Conservation (phyloP, 495 filamentous ascomycete genomes). For the Penicillium silybi region DNA sequence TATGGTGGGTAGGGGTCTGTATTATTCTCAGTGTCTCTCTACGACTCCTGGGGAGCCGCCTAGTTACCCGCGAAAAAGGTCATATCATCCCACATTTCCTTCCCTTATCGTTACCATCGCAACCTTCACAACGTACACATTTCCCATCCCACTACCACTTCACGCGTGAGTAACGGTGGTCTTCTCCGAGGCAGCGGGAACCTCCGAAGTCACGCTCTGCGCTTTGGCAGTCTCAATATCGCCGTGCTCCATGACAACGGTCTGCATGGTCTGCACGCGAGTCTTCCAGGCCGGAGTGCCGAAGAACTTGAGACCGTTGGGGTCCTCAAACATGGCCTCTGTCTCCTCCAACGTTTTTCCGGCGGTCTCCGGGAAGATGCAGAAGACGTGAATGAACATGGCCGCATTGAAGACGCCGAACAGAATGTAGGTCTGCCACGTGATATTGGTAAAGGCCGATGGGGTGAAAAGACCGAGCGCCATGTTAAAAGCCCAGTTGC, state of each 20-base stretch:
- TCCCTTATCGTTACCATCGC: too few relatives aligned
- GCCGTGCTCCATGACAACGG: constrained; percentile 16
- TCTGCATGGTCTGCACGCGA: constrained; percentile 15
- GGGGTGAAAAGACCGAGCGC: constrained; percentile 72
- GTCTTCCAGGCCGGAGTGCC: constrained; percentile 70
- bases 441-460: constrained; percentile 63
- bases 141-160: too few relatives aligned
- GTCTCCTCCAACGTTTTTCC: constrained; percentile 76
- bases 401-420: constrained; percentile 68
- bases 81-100: too few relatives aligned
- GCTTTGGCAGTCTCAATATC: constrained; percentile 12
- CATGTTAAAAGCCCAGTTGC: constrained; percentile 73
- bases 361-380: constrained; percentile 74
- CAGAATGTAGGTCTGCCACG: constrained; percentile 68
- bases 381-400: constrained; percentile 68
- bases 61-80: too few relatives aligned
- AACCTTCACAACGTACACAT: too few relatives aligned
- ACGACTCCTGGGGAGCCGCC: too few relatives aligned
- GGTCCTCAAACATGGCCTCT: constrained; percentile 63
- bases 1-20: too few relatives aligned
- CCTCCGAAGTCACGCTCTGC: neutral
- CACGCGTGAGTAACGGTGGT: too few relatives aligned
- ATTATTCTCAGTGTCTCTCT: too few relatives aligned
- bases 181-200: too few relatives aligned
- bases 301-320: constrained; percentile 54